A percentile compares a stretch with the other conserved stretches of the same genome.
Evolutionary conservation across 73 alveolate species (phyloP).

Genomic region (Paramecium caudatum): DNA sequence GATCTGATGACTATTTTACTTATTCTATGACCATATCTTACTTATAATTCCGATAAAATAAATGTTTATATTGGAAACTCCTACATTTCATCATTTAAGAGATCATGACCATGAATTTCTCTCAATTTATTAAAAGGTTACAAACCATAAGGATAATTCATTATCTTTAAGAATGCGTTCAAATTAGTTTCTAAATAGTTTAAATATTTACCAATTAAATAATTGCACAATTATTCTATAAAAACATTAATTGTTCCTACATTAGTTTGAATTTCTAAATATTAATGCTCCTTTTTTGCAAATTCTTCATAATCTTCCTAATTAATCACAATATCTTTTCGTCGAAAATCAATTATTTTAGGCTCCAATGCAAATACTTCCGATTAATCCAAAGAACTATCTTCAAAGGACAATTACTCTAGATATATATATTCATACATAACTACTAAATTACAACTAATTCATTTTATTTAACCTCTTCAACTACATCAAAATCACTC

Average conservation of each 20-base stretch:
- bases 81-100: not conserved
- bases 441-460: slow-evolving; percentile 8
- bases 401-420: slow-evolving; percentile 12
- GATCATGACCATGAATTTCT: slow-evolving; percentile 65
- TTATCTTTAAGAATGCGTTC: slow-evolving; percentile 28
- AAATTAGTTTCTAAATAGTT: not conserved
- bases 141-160: slow-evolving; percentile 72
- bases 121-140: slow-evolving; percentile 60
- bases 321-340: not conserved
- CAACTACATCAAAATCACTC: not conserved
- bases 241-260: slow-evolving; percentile 19
- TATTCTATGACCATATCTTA: slow-evolving; percentile 42
- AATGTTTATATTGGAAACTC: not conserved
- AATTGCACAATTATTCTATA: not conserved
- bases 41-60: not conserved
- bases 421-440: not conserved
- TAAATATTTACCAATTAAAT: not conserved
- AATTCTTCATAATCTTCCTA: not conserved
- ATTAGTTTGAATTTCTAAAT: slow-evolving; percentile 17
- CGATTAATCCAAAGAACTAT: not conserved
- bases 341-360: not conserved
- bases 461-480: slow-evolving; percentile 1
- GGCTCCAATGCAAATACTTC: not conserved
- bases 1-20: slow-evolving; percentile 43
- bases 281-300: too few relatives aligned